Evolutionary conservation across 371 early-diverging fungal species (phyloP), one percentile per base, ranked within the genome.

Genomic region (Syncephalastrum racemosum): DNA sequence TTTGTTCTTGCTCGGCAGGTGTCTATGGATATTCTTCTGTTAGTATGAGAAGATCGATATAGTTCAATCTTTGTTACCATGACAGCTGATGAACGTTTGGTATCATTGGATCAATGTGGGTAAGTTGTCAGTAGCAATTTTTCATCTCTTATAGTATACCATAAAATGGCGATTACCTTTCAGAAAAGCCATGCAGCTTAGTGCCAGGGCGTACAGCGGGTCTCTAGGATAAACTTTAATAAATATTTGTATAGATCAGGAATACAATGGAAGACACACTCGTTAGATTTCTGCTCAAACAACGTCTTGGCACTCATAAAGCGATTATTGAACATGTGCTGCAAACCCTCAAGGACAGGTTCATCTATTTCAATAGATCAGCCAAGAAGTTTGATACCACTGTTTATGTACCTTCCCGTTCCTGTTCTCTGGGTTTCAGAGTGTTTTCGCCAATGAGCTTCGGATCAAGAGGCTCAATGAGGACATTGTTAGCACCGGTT

Each of bases 391-490:
- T 40, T 10, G 2, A 8, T 22, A 10, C 3, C 23, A 40, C 31
- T 4, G 1, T 46, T 23, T 20, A 19, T 60, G 46, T 57, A 80
- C 83, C 79, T 51, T 70, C 75, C 36, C 63, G 52, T 50, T 77
- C 82, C 46, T 83, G 84, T 59, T 83, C 81, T n/a, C 65, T 53
- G 1, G 82, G 76, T 13, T 64, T 56, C 6, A 81, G 58, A n/a
- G 67, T 70, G 31, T 81, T 81, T 24, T 73, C 66, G 1, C 50
- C 52, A 39, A 65, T 55, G 13, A 48, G 49, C 16, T 59, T 69
- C 14, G 60, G 46, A 52, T 65, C 70, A 0, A 65, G 53, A 24
- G 59, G 54, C 12, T 49, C 54, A 18, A 65, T 45, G 23, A 56
- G 36, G 22, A 65, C 58, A 4, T 56, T n/a, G 20, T 61, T 64